A percentile compares a stretch with the other conserved stretches of the same genome.
These are phyloP conservation scores for Cyberlindnera mississippiensis DNA, from an alignment of 805 yeast genomes.

Conservation along the genomic window DNA sequence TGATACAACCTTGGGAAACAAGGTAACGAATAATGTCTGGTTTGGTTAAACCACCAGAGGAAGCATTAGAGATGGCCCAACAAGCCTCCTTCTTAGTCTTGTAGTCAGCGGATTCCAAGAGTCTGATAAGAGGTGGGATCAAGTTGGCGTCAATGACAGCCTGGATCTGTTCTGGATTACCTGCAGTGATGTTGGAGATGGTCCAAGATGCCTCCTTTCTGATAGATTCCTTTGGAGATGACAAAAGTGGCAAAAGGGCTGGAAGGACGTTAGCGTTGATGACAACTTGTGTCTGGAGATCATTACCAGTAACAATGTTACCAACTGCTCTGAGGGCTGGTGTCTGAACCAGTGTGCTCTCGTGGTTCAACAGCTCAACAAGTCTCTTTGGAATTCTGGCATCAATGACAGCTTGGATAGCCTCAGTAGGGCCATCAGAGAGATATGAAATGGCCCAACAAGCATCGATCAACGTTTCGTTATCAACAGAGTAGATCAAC, in stretches of 20 bases:
- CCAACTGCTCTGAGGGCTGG: slow-evolving; percentile 98
- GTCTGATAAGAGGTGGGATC: slow-evolving; percentile 84
- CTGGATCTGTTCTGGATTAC: slow-evolving; percentile 92
- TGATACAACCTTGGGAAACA: slow-evolving; percentile 93
- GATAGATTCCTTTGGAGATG: slow-evolving; percentile 84
- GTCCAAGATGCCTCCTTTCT: slow-evolving; percentile 99
- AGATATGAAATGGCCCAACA: slow-evolving; percentile 98
- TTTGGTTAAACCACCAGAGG: slow-evolving; percentile 87
- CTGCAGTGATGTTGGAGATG: slow-evolving; percentile 95
- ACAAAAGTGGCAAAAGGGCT: slow-evolving; percentile 74
- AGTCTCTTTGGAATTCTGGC: slow-evolving; percentile 92
- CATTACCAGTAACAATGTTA: slow-evolving; percentile 96
- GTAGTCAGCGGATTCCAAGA: slow-evolving; percentile 81
- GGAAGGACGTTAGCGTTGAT: slow-evolving; percentile 89
- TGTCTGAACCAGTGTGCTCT: slow-evolving; percentile 84
- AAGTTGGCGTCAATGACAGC: slow-evolving; percentile 94
- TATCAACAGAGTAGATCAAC: slow-evolving; percentile 84
- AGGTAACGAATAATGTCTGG: slow-evolving; percentile 94
- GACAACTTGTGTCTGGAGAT: slow-evolving; percentile 90
- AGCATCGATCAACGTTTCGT: slow-evolving; percentile 93
- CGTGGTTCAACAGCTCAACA: slow-evolving; percentile 85
- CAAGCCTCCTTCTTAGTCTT: slow-evolving; percentile 98
- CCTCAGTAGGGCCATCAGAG: slow-evolving; percentile 88
- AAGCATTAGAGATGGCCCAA: slow-evolving; percentile 98
- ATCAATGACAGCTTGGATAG: slow-evolving; percentile 95